A percentile compares a stretch with the other conserved stretches of the same genome.
Evolutionary conservation across 2,329 filamentous ascomycete genomes (phyloP).

Genomic region (Aspergillus luchuensis): DNA sequence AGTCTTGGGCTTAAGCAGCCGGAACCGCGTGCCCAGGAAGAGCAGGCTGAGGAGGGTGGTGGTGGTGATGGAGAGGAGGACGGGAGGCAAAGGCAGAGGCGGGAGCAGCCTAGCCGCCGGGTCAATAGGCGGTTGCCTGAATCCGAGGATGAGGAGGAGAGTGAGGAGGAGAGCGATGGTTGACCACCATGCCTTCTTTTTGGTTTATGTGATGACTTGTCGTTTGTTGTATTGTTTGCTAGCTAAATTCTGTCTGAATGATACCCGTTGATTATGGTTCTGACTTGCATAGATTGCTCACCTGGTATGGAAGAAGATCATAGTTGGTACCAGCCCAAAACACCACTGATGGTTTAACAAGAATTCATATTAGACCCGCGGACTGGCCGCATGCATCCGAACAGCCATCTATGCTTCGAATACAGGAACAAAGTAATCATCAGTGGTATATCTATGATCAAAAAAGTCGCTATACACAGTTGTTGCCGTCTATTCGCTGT

Average conservation of each 20-base stretch:
- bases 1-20: slow-evolving; percentile 59
- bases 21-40: background rate
- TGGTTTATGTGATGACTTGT: background rate
- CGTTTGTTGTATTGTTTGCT: background rate
- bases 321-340: background rate
- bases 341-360: background rate
- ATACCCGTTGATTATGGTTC: slow-evolving; percentile 1
- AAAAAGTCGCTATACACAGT: slow-evolving; percentile 8
- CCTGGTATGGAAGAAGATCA: background rate
- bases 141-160: slow-evolving; percentile 7
- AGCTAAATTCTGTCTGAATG: background rate
- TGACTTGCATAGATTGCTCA: background rate
- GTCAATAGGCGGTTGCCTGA: background rate
- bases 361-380: background rate
- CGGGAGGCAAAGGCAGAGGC: slow-evolving; percentile 6
- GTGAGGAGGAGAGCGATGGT: slow-evolving; percentile 17
- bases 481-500: slow-evolving; percentile 37
- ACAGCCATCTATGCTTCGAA: slow-evolving; percentile 5
- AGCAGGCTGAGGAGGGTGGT: slow-evolving; percentile 11
- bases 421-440: slow-evolving; percentile 15
- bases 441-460: slow-evolving; percentile 24
- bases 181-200: background rate
- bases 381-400: background rate
- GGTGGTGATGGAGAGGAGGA: slow-evolving; percentile 2
- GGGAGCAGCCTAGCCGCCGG: background rate